phyloP scores from a whole-genome alignment of 306 rosid species.

The Morella rubra region DNA sequence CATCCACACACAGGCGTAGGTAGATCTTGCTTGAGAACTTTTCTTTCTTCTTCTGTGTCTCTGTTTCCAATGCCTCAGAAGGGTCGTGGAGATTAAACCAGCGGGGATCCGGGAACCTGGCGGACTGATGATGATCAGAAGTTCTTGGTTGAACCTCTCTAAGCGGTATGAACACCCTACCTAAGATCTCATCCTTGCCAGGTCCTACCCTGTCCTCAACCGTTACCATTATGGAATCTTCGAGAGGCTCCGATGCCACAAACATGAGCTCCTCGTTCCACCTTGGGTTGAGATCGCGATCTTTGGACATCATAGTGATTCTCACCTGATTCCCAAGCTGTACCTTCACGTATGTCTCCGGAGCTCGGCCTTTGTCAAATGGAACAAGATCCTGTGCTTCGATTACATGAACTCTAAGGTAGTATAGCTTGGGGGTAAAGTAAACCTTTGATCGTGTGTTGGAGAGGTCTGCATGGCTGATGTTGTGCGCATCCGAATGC shows the following conservation, averaged over 20 bases:
- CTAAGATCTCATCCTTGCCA: slow-evolving; percentile 58
- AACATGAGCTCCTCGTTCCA: slow-evolving; percentile 93
- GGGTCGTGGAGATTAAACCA: slow-evolving; percentile 75
- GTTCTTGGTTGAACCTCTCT: slow-evolving; percentile 45
- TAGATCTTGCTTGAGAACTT: slow-evolving; percentile 92
- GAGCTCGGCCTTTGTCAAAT: slow-evolving; percentile 48
- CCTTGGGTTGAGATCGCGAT: slow-evolving; percentile 45
- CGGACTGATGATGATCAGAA: slow-evolving; percentile 25
- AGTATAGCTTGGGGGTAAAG: slow-evolving; percentile 83
- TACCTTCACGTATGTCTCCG: slow-evolving; percentile 52
- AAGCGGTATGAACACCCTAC: slow-evolving; percentile 56
- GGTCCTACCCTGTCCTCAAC: slow-evolving; percentile 71
- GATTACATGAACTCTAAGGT: slow-evolving; percentile 72
- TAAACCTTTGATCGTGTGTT: slow-evolving; percentile 82
- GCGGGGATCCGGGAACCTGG: slow-evolving; percentile 63
- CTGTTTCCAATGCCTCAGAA: slow-evolving; percentile 40
- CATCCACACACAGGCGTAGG: slow-evolving; percentile 63
- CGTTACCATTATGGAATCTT: slow-evolving; percentile 52
- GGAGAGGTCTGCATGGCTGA: slow-evolving; percentile 65
- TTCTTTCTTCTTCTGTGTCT: slow-evolving; percentile 70
- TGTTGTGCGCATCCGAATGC: slow-evolving; percentile 90
- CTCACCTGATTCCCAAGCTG: slow-evolving; percentile 62
- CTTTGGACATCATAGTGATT: slow-evolving; percentile 41
- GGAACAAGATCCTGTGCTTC: slow-evolving; percentile 89
- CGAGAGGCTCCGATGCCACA: slow-evolving; percentile 90